Base-by-base conservation (phyloP, 345 rosid genomes). In the Boechera retrofracta region DNA sequence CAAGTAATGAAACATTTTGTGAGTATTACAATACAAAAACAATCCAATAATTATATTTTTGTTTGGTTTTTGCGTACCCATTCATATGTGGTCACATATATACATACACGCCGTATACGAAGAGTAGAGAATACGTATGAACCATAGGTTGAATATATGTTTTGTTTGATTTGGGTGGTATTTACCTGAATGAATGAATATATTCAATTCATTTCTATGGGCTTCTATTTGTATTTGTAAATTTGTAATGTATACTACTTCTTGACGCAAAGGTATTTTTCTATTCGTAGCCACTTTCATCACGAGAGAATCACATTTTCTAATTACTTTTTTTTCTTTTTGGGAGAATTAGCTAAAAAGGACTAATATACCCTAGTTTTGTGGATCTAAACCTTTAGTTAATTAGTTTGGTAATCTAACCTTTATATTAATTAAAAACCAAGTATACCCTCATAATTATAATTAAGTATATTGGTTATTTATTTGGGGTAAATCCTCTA, bases 51-150 rank as follows among this genome's bases (percentile, higher is more conserved):
- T 7, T 3, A 6, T 67, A 35, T 16, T 66, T 28, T 74, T 54
- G 47, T 65, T 65, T 59, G 44, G 39, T 63, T 63, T 55, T 71
- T 60, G 60, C 44, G 16, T 59, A 33, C 47, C 75, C 77, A 48
- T 29, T 71, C n/a, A 77, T 56, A 64, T 71, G 76, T 55, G 76
- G 76, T 54, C 72, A 6, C 51, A 51, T 55, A 63, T 12, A 13
- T 13, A 75, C 54, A 58, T 13, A 75, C 54, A 58, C 59, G 67
- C 47, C 45, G 42, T 64, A 64, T 69, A 77, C 31, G 56, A 64
- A 69, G 35, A 69, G 75, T 71, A 77, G 67, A 77, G 62, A 58
- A 29, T 71, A 71, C 48, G 54, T 71, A 65, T 64, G 54, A 57
- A 9, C 59, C 60, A 57, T 57, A 71, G 77, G 72, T 58, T 72